Conservation (phyloP, 495 filamentous ascomycete species). For the Xylaria venustula region DNA sequence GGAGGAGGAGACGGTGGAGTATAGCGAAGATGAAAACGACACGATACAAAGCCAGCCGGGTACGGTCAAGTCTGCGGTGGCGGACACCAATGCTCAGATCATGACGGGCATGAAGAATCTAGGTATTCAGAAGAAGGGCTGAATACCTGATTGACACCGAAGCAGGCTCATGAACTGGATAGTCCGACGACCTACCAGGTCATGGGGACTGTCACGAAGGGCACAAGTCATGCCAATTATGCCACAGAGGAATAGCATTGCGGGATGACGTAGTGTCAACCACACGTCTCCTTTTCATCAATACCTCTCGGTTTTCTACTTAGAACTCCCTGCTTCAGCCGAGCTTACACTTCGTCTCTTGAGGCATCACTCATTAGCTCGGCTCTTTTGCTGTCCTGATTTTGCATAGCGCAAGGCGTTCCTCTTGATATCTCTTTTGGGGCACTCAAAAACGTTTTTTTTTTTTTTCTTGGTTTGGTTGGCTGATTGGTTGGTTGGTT, state of each 20-base stretch:
- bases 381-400: not conserved
- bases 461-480: no score
- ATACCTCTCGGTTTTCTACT: not conserved
- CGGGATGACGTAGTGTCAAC: no score
- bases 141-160: slow-evolving; percentile 16
- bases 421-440: not conserved
- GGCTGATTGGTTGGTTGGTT: no score
- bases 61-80: slow-evolving; percentile 16
- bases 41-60: slow-evolving; percentile 18
- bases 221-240: not conserved
- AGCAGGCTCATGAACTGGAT: not conserved
- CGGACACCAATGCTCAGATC: slow-evolving; percentile 47
- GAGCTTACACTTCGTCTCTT: not conserved
- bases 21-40: slow-evolving; percentile 34
- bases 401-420: slow-evolving; percentile 16
- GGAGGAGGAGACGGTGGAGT: slow-evolving; percentile 16
- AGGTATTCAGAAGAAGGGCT: slow-evolving; percentile 31
- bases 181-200: not conserved
- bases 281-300: not conserved
- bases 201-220: not conserved
- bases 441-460: not conserved
- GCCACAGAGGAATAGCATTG: no score
- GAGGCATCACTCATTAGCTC: not conserved
- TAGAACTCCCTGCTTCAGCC: not conserved
- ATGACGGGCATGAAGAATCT: slow-evolving; percentile 51